Evolutionary conservation across 306 rosid species (phyloP), one percentile per base, ranked within the genome.

Genomic region (Amphicarpaea edgeworthii): DNA sequence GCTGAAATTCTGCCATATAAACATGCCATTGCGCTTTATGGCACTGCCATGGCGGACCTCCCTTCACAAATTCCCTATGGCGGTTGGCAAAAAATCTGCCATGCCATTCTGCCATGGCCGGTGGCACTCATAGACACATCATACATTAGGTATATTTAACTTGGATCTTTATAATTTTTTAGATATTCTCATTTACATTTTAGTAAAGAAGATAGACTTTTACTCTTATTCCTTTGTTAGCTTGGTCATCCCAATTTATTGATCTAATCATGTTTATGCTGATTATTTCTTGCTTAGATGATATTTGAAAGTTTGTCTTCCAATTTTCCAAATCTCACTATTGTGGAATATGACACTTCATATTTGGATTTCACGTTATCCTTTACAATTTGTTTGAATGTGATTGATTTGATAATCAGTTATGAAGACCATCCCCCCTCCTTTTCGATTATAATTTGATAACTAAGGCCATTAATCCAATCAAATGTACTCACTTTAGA

Each of bases 391-490:
- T 30, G 51, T 51, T 49, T 45, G 42, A 63, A 51, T 70, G 49
- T 34, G 34, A 17, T 77, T 72, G 7, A 17, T 67, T 58, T 66
- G 47, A 12, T 75, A 57, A 60, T 38, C 72, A 19, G 20, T 63
- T 19, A 37, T 24, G 65, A 66, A 20, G 20, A 63, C 24, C 38
- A 19, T 1, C 19, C 42, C 49, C 21, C 55, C 49, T 64, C 45
- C 50, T 64, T 53, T 50, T 23, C 38, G 12, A 8, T 43, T 21
- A 42, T 54, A 57, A 47, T 49, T 59, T 51, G 49, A 38, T 45
- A 32, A 42, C 61, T 20, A 12, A n/a, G 54, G 38, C n/a, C 42
- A 32, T 37, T 10, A 51, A 68, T 60, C 75, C n/a, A 2, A 50
- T 42, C 51, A 23, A 17, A 30, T 78, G 49, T 59, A 40, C 65